phyloP scores from a whole-genome alignment of 441 rosid species.

The Kokia cookei region DNA sequence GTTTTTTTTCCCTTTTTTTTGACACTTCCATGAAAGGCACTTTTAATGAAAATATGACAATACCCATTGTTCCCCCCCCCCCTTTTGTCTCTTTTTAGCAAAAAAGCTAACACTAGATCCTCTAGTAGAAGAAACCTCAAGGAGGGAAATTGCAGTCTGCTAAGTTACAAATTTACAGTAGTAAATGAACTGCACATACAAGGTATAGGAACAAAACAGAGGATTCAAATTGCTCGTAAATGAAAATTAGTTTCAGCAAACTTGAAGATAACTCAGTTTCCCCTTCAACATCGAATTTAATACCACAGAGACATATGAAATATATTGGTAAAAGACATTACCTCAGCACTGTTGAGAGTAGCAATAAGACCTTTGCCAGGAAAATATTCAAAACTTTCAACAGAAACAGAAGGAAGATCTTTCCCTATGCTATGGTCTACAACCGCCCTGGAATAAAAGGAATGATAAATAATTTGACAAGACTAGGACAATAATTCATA shows the following conservation, averaged over 20 bases:
- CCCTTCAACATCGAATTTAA: neutral
- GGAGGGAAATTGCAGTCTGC: neutral
- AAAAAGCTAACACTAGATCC: neutral
- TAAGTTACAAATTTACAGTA: neutral
- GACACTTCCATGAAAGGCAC: neutral
- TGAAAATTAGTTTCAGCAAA: neutral
- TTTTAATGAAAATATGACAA: neutral
- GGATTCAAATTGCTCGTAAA: neutral
- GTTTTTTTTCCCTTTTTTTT: neutral
- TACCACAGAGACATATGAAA: neutral
- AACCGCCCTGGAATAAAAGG: slow-evolving; percentile 69
- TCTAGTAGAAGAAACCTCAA: neutral
- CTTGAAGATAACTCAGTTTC: neutral
- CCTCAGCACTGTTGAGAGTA: slow-evolving; percentile 67
- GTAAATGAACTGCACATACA: neutral
- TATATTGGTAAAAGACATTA: slow-evolving; percentile 18
- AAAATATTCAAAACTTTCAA: slow-evolving; percentile 81
- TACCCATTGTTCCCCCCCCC: neutral
- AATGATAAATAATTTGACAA: slow-evolving; percentile 3
- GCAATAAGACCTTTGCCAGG: slow-evolving; percentile 96
- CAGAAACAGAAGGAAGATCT: slow-evolving; percentile 74
- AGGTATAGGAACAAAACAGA: neutral
- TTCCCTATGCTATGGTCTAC: slow-evolving; percentile 87
- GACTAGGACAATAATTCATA: neutral
- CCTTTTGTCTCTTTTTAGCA: neutral